These are phyloP conservation scores for Macroventuria anomochaeta DNA, from an alignment of 2,329 filamentous ascomycete genomes.

Conservation along the genomic window DNA sequence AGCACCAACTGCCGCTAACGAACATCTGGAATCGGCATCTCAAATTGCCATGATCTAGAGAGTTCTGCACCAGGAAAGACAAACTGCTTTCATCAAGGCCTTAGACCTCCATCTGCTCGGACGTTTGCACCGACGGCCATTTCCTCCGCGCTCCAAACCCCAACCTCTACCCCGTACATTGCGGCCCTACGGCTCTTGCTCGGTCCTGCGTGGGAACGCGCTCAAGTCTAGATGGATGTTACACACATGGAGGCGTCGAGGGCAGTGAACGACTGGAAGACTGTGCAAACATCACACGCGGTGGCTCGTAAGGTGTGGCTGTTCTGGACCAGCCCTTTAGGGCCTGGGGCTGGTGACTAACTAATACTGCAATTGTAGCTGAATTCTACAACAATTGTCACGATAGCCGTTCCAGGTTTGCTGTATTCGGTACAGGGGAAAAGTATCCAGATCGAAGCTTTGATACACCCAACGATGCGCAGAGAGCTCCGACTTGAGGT, in stretches of 20 bases:
- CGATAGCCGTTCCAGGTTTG: background rate
- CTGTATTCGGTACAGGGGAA: background rate
- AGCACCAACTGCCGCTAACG: background rate
- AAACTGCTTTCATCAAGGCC: background rate
- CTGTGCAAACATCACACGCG: background rate
- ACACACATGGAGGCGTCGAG: background rate
- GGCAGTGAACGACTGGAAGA: background rate
- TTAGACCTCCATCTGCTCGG: background rate
- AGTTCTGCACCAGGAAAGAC: background rate
- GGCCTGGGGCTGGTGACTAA: background rate
- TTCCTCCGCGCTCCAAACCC: background rate
- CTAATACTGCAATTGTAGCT: background rate
- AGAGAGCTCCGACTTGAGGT: background rate
- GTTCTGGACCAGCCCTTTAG: conserved; percentile 4
- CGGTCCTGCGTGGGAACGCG: background rate
- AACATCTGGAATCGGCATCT: background rate
- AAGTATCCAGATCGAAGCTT: background rate
- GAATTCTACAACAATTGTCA: background rate
- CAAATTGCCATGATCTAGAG: background rate
- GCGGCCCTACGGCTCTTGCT: background rate
- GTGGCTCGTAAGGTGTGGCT: conserved; percentile 8
- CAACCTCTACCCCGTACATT: background rate
- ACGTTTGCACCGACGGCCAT: background rate
- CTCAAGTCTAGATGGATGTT: background rate
- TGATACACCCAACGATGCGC: background rate